These are phyloP conservation scores for Neospermospora avenae DNA, from an alignment of 2,329 filamentous ascomycete genomes.

Conservation along the genomic window DNA sequence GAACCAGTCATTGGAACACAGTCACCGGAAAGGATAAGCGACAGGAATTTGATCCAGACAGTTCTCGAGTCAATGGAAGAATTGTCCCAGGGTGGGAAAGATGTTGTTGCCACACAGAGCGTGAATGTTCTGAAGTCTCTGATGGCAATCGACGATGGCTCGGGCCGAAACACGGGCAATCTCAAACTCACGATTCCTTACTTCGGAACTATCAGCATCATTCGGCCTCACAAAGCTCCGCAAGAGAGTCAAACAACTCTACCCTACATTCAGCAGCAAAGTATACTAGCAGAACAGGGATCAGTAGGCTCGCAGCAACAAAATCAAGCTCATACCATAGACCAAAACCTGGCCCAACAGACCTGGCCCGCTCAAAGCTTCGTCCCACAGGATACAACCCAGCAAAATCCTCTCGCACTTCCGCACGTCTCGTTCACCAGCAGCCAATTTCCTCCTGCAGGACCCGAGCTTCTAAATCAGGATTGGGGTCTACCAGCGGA, in stretches of 20 bases:
- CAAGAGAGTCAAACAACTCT: neutral
- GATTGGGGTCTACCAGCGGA: conserved; percentile 25
- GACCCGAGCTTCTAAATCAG: conserved; percentile 20
- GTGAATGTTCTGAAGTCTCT: conserved; percentile 32
- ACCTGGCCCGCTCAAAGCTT: conserved; percentile 3
- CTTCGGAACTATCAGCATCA: conserved; percentile 33
- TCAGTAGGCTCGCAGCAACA: neutral
- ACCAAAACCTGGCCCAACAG: conserved; percentile 2
- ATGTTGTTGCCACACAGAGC: conserved; percentile 30
- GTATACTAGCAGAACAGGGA: neutral
- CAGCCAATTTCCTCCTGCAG: conserved; percentile 23
- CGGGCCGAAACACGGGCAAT: conserved; percentile 20
- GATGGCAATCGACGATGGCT: conserved; percentile 24
- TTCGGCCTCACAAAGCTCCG: conserved; percentile 15
- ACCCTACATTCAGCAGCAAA: neutral
- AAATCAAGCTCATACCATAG: neutral
- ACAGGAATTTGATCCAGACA: conserved; percentile 24
- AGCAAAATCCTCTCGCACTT: neutral
- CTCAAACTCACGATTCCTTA: conserved; percentile 34
- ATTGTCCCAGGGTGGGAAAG: conserved; percentile 15
- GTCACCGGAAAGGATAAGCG: conserved; percentile 15
- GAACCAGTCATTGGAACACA: conserved; percentile 19
- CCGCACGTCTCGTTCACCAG: conserved; percentile 25
- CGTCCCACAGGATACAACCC: neutral
- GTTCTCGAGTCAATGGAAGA: conserved; percentile 28